Conservation (phyloP, 2,329 filamentous ascomycete genomes). For the Chaetomium sp. region DNA sequence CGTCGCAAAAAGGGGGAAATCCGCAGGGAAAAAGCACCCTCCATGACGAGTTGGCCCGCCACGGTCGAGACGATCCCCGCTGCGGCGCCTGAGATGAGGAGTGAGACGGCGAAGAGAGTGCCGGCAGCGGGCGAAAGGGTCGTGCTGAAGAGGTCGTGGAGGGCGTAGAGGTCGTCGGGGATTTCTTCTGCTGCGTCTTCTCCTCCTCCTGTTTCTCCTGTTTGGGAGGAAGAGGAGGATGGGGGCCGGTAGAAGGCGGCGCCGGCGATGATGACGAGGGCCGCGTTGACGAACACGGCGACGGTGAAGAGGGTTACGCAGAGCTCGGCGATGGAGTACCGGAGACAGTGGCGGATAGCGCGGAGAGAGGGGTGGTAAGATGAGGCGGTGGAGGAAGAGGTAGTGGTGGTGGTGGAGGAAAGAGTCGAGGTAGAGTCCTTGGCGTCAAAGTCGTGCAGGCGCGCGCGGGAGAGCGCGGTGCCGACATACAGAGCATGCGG, state of each 20-base stretch:
- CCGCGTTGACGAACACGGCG: slow-evolving; percentile 76
- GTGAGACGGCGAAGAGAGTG: slow-evolving; percentile 62
- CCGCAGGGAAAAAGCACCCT: slow-evolving; percentile 27
- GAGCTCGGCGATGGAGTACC: slow-evolving; percentile 66
- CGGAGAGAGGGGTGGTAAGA: slow-evolving; percentile 61
- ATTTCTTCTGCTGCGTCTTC: slow-evolving; percentile 4
- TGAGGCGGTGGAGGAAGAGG: slow-evolving; percentile 20
- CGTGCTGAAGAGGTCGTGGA: slow-evolving; percentile 63
- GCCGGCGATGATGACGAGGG: slow-evolving; percentile 76
- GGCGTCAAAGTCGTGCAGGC: slow-evolving; percentile 57
- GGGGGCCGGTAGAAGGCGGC: slow-evolving; percentile 56
- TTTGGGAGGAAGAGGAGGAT: too few relatives aligned
- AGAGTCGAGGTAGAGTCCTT: slow-evolving; percentile 31
- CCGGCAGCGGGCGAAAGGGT: slow-evolving; percentile 70
- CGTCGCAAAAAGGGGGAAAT: slow-evolving; percentile 26
- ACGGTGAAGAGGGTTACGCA: slow-evolving; percentile 71
- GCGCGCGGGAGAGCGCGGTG: slow-evolving; percentile 61
- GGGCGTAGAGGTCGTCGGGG: slow-evolving; percentile 66
- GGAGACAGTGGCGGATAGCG: slow-evolving; percentile 68
- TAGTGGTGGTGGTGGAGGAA: slow-evolving; percentile 41
- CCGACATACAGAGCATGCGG: slow-evolving; percentile 63
- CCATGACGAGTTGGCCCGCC: slow-evolving; percentile 53
- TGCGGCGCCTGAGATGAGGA: slow-evolving; percentile 60
- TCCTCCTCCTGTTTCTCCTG: background rate
- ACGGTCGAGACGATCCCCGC: slow-evolving; percentile 72